Conservation (phyloP, 1,284 basidiomycete genomes). For the Rhodofomes roseus region DNA sequence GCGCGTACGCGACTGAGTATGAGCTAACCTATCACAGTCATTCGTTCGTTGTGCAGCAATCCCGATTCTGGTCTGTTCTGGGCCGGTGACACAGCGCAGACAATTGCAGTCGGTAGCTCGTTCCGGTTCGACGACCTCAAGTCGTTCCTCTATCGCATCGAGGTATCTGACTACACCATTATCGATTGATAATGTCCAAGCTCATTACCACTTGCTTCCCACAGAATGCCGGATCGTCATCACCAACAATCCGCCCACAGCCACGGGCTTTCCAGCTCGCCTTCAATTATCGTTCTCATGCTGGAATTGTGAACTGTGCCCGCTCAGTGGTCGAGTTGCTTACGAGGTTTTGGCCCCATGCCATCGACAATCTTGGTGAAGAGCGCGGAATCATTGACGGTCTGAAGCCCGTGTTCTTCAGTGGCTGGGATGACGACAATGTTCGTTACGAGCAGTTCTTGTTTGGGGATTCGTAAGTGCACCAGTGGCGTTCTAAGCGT, state of each 20-base stretch:
- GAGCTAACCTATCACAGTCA: conserved; percentile 36
- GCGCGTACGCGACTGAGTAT: no score
- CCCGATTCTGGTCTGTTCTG: conserved; percentile 62
- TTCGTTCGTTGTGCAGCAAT: conserved; percentile 58
- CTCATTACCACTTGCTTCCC: neutral
- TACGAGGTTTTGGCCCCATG: conserved; percentile 56
- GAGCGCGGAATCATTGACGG: conserved; percentile 63
- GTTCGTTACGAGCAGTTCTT: conserved; percentile 56
- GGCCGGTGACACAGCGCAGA: conserved; percentile 79
- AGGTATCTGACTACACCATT: conserved; percentile 35
- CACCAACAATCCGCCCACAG: conserved; percentile 2
- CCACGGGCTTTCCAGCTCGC: conserved; percentile 58
- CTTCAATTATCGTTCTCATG: conserved; percentile 69
- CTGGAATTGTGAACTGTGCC: conserved; percentile 62
- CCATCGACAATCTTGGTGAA: conserved; percentile 56
- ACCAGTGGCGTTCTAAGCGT: neutral
- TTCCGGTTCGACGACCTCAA: conserved; percentile 74
- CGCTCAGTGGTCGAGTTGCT: conserved; percentile 63
- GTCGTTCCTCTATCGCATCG: conserved; percentile 55
- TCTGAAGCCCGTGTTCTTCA: conserved; percentile 56
- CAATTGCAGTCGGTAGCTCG: conserved; percentile 67
- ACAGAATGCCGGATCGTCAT: neutral
- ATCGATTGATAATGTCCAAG: no score
- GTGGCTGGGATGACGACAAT: conserved; percentile 48
- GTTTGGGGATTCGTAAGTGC: conserved; percentile 42